Evolutionary conservation across 129 eudicot genomes (phyloP), one percentile per base, ranked within the genome.

Genomic region (Saussurea involucrata): DNA sequence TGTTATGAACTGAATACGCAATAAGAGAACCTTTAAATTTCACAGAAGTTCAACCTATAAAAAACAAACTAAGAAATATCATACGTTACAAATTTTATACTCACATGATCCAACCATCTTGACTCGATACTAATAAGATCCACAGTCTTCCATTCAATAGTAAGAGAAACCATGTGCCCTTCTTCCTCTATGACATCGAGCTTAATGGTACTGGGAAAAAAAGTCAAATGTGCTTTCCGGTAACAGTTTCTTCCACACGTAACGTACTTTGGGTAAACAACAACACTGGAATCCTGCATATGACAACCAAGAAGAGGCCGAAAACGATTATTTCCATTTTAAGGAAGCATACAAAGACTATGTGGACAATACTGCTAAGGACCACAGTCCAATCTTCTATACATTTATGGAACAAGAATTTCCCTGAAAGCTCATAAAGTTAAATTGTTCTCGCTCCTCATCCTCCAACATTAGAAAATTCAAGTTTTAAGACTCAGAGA

Each of bases 41-140:
- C 29, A 44, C 25, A n/a, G 9, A 76, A 40, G 25, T 70, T 58
- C 57, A 58, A 17, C 22, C 24, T 15, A 42, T 61, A 22, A n/a
- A 29, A 20, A 72, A 33, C 46, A 79, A 22, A 61, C 5, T 37
- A 53, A 9, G 32, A 63, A 9, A 65, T 44, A 75, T 22, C 69
- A 67, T 44, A 78, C 12, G 36, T 11, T 9, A 77, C 27, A 61
- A 55, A 22, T 24, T 31, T 37, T 53, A 9, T 42, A 80, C 93
- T 80, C 76, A 91, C 93, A 49, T 67, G 77, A 82, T 84, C 85
- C 74, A 31, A 81, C 83, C 85, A 84, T 22, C 67, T 76, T 61
- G 90, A 80, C 86, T 81, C 78, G 27, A 91, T 88, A 68, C 83
- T 79, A 31, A 88, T 49, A 73, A 91, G 78, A 79, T 88, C 86